Evolutionary conservation across 192 early-diverging fungal species (phyloP).

Genomic region (Dissophora ornata): DNA sequence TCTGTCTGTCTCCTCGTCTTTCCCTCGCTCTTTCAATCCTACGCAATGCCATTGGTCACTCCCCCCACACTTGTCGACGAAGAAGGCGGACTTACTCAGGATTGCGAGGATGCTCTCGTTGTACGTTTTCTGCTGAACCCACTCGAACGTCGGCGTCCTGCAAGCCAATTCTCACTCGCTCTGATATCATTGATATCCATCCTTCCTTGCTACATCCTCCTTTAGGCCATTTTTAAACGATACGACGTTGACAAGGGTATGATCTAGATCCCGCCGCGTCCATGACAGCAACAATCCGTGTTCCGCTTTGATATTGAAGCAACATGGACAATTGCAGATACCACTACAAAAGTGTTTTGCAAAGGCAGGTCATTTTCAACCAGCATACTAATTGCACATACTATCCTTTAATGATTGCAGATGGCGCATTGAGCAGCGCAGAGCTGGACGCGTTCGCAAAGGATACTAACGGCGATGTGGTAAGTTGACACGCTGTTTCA

Average conservation of each 20-base stretch:
- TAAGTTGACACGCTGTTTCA: constrained; percentile 26
- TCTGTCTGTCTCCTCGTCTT: background rate
- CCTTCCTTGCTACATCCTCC: too few relatives aligned
- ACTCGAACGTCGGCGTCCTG: too few relatives aligned
- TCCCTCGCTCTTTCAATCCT: background rate
- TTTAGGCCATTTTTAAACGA: constrained; percentile 46
- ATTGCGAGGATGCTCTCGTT: constrained; percentile 43
- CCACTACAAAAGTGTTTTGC: too few relatives aligned
- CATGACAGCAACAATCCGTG: too few relatives aligned
- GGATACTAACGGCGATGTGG: constrained; percentile 62
- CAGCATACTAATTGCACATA: background rate
- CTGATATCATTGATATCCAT: too few relatives aligned
- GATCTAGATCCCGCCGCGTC: too few relatives aligned
- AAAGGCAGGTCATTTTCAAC: too few relatives aligned
- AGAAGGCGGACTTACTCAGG: constrained; percentile 46
- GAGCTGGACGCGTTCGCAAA: constrained; percentile 63
- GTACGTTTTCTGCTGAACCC: constrained; percentile 15
- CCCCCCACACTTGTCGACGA: constrained; percentile 44
- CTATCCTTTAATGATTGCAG: constrained; percentile 16
- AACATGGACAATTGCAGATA: too few relatives aligned
- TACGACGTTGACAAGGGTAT: constrained; percentile 50
- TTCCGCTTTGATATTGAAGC: too few relatives aligned
- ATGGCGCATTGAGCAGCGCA: constrained; percentile 55
- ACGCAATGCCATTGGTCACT: constrained; percentile 41
- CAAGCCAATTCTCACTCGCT: too few relatives aligned